Conservation (phyloP, 164 flowering plant genomes). For the Saururus chinensis region DNA sequence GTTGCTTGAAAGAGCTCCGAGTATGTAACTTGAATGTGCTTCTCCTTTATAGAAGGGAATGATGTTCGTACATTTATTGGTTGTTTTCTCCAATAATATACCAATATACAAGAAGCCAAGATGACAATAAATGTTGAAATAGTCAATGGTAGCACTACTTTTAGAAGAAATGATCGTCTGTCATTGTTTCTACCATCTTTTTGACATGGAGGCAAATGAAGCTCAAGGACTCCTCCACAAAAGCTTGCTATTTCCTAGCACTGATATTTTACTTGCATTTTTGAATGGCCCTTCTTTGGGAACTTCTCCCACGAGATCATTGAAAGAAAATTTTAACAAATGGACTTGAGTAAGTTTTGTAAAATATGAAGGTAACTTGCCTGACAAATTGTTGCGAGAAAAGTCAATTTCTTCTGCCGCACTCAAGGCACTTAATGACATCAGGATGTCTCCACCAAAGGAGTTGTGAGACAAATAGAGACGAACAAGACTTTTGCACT, state of each 20-base stretch:
- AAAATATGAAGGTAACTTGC: slow-evolving; percentile 3
- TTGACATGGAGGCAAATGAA: slow-evolving; percentile 19
- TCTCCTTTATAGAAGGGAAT: not conserved
- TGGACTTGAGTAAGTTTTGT: not conserved
- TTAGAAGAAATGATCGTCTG: not conserved
- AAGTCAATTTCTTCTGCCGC: not conserved
- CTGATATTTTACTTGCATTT: too few relatives aligned
- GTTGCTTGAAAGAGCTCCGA: slow-evolving; percentile 4
- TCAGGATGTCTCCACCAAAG: slow-evolving; percentile 9
- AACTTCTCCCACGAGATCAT: slow-evolving; percentile 1
- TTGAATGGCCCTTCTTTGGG: slow-evolving; percentile 1
- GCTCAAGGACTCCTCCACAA: slow-evolving; percentile 13
- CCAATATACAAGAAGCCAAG: too few relatives aligned
- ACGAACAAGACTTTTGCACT: slow-evolving; percentile 1
- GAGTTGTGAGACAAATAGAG: slow-evolving; percentile 1
- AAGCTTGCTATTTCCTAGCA: not conserved
- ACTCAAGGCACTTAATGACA: too few relatives aligned
- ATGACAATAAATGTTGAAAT: not conserved
- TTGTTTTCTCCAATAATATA: too few relatives aligned
- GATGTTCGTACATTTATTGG: not conserved
- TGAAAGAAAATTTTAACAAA: slow-evolving; percentile 4
- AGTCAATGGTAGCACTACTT: not conserved
- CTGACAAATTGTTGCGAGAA: not conserved
- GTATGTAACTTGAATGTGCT: not conserved
- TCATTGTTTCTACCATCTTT: not conserved